Evolutionary conservation across 495 filamentous ascomycete species (phyloP), one percentile per base, ranked within the genome.

Genomic region (Tuber borchii): DNA sequence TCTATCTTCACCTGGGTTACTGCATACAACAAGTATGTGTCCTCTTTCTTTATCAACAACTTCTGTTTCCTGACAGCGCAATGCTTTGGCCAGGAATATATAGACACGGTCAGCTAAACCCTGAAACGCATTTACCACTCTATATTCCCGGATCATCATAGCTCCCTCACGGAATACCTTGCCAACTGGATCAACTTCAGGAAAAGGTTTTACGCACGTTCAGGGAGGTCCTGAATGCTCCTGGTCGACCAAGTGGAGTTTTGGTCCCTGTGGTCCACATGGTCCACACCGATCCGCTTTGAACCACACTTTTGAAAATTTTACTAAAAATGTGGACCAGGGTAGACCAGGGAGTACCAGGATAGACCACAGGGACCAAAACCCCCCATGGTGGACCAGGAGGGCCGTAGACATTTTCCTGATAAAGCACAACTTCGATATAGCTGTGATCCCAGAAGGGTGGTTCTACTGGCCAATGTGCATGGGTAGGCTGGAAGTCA

Each of bases 21-120:
- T 72, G 88, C 87, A 2, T 92, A 89, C 87, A 92, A 92, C 78
- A 87, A 85, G 70, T 92, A 90, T 78, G 88, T 87, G n/a, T 86
- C 85, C 5, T 86, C 86, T 0, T 92, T 91, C 81, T 92, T 92
- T 81, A 86, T 85, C 71, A 87, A 87, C 77, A 91, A 91, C 76
- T 92, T 92, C 73, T 90, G 88, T 9, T 87, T 87, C 76, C 87
- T 89, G 14, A 71, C 79, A 7, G 89, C 90, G 2, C 86, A 90
- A 73, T 91, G 89, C 78, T 91, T 91, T 75, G 90, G 90, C 0
- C 85, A 85, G 68, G 83, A 85, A 40, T 90, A 92, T 78, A 88
- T 92, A 46, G 89, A 91, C 74, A 87, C 88, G 85, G 88, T 90
- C 68, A 85, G 91, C 71, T 83, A 83, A 6, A 90, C 90, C 0